Evolutionary conservation across 257 asterid species (phyloP), one percentile per base, ranked within the genome.

Genomic region (Solanum infundibuliforme): DNA sequence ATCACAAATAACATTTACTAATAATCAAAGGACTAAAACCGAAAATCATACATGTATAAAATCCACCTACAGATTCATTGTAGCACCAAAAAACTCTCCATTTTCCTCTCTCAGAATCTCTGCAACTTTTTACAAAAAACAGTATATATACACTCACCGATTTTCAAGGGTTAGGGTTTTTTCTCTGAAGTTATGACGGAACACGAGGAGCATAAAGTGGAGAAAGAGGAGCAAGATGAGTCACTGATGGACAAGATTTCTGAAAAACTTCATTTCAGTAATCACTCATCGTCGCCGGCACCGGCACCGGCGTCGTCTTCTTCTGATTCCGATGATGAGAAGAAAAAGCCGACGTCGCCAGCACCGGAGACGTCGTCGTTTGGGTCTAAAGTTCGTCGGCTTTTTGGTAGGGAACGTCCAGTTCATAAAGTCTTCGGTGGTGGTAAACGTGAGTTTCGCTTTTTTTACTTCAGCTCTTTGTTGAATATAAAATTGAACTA

Each of bases 381-480:
- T 20, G 92, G 93, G 90, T 69, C 90, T 31, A 94, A 94, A 89
- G 91, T 90, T 58, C 82, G 65, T 39, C 98, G 98, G 66, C 92
- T 95, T 85, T 96, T 94, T 89, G 98, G 98, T 72, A 86, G 98
- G 87, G 94, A 95, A 91, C 93, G 93, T 72, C 94, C 98, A 1
- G 91, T 95, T 87, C 98, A 96, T 89, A 90, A 83, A 73, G 89
- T 94, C 81, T 92, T 96, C 46, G 99, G 99, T 23, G 98, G 98
- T 73, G 98, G 98, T 71, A 93, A 94, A 91, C 89, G 98, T 96
- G 90, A 29, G 94, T 46, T 46, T 34, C 2, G 46, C 25, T 43
- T 23, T 65, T 36, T 16, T 7, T 25, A 65, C 2, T 76, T 39
- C 12, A 12, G 83, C 13, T 76, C 23, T 39, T 76, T 76, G 60